Percentiles rank a stretch among this genome's conserved stretches.
Conservation (phyloP, 345 rosid genomes). For the Alliaria petiolata region DNA sequence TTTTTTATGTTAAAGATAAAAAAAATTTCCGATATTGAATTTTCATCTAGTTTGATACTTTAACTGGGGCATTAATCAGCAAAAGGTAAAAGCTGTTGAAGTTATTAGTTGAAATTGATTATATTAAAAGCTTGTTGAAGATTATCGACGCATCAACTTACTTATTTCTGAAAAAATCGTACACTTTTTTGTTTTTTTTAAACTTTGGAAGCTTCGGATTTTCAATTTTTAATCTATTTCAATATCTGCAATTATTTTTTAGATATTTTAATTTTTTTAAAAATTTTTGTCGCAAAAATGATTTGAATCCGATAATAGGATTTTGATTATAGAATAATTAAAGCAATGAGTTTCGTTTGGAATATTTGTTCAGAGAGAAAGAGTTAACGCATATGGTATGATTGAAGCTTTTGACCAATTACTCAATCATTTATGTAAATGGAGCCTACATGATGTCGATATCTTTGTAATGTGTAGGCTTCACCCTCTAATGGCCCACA, state of each 20-base stretch:
- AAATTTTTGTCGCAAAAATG: too few relatives aligned
- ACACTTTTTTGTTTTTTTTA: too few relatives aligned
- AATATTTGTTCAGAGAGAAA: conserved; percentile 4
- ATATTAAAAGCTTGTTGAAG: neutral
- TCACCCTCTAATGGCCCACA: conserved; percentile 15
- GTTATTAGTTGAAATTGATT: neutral
- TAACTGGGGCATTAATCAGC: neutral
- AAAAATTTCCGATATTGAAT: neutral
- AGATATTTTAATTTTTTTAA: too few relatives aligned
- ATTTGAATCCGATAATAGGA: too few relatives aligned
- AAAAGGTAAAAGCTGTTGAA: neutral
- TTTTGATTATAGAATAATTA: neutral
- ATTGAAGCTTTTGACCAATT: conserved; percentile 36
- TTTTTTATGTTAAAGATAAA: too few relatives aligned
- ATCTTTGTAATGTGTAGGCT: conserved; percentile 27
- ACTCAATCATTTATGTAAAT: conserved; percentile 38
- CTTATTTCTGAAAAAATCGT: neutral
- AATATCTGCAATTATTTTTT: too few relatives aligned
- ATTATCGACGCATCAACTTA: neutral
- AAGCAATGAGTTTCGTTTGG: neutral
- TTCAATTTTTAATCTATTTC: too few relatives aligned
- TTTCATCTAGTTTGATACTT: neutral
- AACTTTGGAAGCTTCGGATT: too few relatives aligned
- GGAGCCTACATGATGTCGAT: conserved; percentile 39
- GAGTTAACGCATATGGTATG: conserved; percentile 20